A percentile compares a stretch with the other conserved stretches of the same genome.
These are phyloP conservation scores for Ascochyta koolunga DNA, from an alignment of 2,329 filamentous ascomycete species.

Conservation along the genomic window DNA sequence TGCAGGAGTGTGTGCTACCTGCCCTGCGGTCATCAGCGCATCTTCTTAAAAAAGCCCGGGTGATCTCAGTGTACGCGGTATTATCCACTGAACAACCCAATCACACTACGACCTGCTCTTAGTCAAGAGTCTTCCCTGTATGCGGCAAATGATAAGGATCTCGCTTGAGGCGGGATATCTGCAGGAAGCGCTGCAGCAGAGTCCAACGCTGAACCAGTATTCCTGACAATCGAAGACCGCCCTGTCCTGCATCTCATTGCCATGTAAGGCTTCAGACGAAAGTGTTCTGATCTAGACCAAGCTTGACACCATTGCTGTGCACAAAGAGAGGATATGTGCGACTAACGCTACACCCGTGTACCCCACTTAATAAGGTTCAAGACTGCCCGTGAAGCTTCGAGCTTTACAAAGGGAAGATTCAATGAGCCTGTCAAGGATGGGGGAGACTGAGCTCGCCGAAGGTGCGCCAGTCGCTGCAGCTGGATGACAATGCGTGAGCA, in stretches of 20 bases:
- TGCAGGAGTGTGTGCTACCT: slow-evolving; percentile 3
- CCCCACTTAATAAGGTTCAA: background rate
- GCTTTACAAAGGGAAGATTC: background rate
- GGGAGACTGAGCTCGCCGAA: background rate
- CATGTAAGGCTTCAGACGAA: background rate
- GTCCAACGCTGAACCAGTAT: background rate
- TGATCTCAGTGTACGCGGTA: background rate
- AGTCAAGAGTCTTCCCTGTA: background rate
- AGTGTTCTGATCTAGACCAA: too few species aligned
- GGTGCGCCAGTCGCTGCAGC: background rate
- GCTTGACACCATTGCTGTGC: background rate
- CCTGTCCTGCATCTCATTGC: background rate
- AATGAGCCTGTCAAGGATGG: background rate
- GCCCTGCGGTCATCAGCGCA: background rate
- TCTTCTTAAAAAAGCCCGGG: background rate
- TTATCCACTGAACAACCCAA: background rate
- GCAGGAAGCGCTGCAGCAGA: background rate
- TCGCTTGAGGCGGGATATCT: background rate
- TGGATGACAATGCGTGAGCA: background rate
- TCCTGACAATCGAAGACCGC: background rate
- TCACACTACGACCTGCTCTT: background rate
- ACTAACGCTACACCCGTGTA: background rate
- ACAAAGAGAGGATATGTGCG: background rate
- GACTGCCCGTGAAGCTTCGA: background rate
- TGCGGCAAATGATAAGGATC: background rate